Base-by-base conservation (phyloP, 225 moss, liverwort and hornwort species). In the Straminergon stramineum region DNA sequence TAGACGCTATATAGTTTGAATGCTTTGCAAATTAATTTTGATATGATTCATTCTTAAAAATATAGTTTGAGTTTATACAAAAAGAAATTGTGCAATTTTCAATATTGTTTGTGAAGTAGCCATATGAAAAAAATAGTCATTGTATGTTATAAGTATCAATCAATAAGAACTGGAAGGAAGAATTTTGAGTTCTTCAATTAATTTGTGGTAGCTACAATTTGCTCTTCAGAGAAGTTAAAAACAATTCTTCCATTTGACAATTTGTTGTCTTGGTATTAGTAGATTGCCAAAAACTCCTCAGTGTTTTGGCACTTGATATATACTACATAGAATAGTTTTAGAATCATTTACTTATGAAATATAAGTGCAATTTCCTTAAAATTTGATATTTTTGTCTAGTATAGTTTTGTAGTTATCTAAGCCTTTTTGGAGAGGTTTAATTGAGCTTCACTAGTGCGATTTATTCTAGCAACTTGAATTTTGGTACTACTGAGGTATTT, bases 351-450 rank as follows among this genome's bases (percentile, higher is more conserved):
- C 1, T 31, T 12, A 31, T 51, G 4, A 35, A 24, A 26, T 56
- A n/a, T n/a, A 10, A n/a, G 7, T 37, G 24, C 3, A 16, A 37
- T 16, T 6, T 37, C 16, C 0, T 56, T 0, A 2, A 74, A 32
- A 19, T 32, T 79, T 57, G 26, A 79, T 3, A 57, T 24, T 57
- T 77, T 37, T n/a, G 10, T n/a, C 6, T 57, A 15, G 2, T 21
- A 23, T 77, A 24, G 6, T 37, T n/a, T 23, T 79, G 16, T 2
- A 0, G 17, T 79, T 79, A 15, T 17, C 0, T 16, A n/a, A 55
- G 34, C 10, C 6, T 56, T 4, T 0, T 15, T 55, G 15, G 8
- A 6, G 3, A 77, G 19, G 23, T 37, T 35, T 34, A 77, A 53
- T 55, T 78, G 3, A 55, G 9, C 35, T 37, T 35, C 1, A 9